Evolutionary conservation across 2,329 filamentous ascomycete genomes (phyloP).

Genomic region (Scopulariopsis brevicaulis): DNA sequence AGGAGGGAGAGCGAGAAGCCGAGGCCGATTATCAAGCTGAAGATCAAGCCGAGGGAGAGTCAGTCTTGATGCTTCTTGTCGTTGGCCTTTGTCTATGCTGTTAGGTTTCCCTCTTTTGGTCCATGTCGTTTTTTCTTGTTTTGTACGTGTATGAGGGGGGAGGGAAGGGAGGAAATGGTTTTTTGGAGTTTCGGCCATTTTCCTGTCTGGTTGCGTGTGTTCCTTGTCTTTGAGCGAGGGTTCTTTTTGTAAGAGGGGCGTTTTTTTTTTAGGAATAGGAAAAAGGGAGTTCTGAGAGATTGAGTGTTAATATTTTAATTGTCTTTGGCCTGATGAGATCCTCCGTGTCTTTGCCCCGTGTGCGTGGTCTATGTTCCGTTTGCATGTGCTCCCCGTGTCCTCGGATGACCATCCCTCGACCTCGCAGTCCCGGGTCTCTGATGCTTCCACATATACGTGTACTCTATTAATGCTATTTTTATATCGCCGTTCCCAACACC

Average conservation of each 20-base stretch:
- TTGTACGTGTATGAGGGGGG: neutral
- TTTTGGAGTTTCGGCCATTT: neutral
- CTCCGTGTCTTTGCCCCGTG: too few species aligned
- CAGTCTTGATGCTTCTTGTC: neutral
- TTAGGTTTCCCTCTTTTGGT: neutral
- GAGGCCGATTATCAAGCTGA: slow-evolving; percentile 2
- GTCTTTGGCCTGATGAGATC: neutral
- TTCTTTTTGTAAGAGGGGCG: neutral
- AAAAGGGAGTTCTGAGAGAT: neutral
- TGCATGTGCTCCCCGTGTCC: neutral
- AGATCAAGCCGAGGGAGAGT: neutral
- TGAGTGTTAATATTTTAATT: neutral
- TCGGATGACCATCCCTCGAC: neutral
- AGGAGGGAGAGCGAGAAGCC: neutral
- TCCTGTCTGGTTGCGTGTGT: neutral
- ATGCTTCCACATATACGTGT: neutral
- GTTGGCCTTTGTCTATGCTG: too few species aligned
- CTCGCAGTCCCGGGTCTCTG: neutral
- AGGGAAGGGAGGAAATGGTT: neutral
- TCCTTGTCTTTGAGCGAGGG: neutral
- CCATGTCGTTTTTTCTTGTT: neutral
- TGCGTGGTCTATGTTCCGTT: too few species aligned
- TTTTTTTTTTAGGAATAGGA: neutral
- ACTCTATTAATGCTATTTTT: neutral
- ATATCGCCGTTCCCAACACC: neutral